Evolutionary conservation across 176 grass and related monocot species (phyloP).

Genomic region (Canna indica): DNA sequence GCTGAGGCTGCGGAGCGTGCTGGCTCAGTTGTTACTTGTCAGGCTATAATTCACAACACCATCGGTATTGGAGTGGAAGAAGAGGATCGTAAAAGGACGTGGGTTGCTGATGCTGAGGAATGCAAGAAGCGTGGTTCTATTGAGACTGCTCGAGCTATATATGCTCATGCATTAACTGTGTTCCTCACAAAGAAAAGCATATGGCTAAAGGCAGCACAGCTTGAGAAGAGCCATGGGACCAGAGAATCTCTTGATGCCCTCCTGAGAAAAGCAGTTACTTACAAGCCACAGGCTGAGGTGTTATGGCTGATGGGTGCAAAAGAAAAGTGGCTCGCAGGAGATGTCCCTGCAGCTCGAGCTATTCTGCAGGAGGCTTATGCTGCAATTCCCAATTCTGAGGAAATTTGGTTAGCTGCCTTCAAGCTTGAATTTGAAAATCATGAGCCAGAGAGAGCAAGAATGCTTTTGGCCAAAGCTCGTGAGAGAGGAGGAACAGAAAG

Average conservation of each 20-base stretch:
- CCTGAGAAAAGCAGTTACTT: constrained; percentile 73
- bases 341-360: constrained; percentile 71
- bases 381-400: constrained; percentile 85
- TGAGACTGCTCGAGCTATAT: constrained; percentile 91
- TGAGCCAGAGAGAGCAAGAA: constrained; percentile 88
- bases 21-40: constrained; percentile 74
- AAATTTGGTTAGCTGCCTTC: constrained; percentile 92
- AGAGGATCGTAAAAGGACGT: constrained; percentile 78
- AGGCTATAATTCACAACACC: constrained; percentile 81
- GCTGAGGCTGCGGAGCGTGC: constrained; percentile 73
- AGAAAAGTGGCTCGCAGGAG: constrained; percentile 88
- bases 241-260: constrained; percentile 80
- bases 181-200: constrained; percentile 78
- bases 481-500: constrained; percentile 92
- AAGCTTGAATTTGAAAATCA: constrained; percentile 98
- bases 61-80: constrained; percentile 81
- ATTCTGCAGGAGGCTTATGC: constrained; percentile 96
- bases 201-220: constrained; percentile 89
- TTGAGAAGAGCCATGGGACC: constrained; percentile 93
- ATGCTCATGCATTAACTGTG: constrained; percentile 70
- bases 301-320: constrained; percentile 96
- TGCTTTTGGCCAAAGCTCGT: constrained; percentile 78
- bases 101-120: constrained; percentile 98
- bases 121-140: constrained; percentile 89
- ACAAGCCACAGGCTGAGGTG: constrained; percentile 81